Conservation (phyloP, 306 rosid genomes). For the Herpetospermum pedunculosum region DNA sequence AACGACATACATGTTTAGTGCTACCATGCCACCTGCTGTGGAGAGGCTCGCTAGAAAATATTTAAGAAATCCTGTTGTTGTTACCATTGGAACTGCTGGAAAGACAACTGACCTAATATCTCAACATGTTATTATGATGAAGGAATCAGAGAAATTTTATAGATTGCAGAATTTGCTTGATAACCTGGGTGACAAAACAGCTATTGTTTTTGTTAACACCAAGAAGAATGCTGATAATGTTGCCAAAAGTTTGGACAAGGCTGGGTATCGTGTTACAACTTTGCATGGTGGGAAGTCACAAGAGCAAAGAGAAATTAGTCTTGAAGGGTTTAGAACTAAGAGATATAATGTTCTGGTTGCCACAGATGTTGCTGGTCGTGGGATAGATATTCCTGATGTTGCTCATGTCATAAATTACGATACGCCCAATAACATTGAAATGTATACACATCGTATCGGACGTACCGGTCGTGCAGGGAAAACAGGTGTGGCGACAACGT, state of each 20-base stretch:
- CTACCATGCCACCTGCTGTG: constrained; percentile 88
- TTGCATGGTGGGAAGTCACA: constrained; percentile 90
- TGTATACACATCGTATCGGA: constrained; percentile 85
- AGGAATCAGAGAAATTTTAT: constrained; percentile 33
- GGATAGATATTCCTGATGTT: constrained; percentile 91
- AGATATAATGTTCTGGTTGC: constrained; percentile 84
- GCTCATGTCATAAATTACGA: constrained; percentile 82
- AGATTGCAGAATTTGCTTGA: constrained; percentile 35
- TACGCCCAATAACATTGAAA: constrained; percentile 83
- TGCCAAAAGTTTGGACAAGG: constrained; percentile 38
- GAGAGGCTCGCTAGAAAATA: constrained; percentile 84
- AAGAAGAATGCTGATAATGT: constrained; percentile 40
- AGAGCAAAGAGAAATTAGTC: constrained; percentile 85
- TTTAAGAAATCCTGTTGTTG: constrained; percentile 83
- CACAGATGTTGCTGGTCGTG: constrained; percentile 93
- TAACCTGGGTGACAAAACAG: constrained; percentile 43
- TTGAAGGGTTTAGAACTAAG: constrained; percentile 84
- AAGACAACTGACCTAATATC: constrained; percentile 71
- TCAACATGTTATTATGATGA: constrained; percentile 58
- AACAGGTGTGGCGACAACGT: constrained; percentile 76
- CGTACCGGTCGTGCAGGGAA: constrained; percentile 93
- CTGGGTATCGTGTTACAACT: constrained; percentile 69
- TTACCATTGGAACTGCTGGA: constrained; percentile 84
- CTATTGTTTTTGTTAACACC: constrained; percentile 45
- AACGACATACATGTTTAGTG: constrained; percentile 90